phyloP scores from a whole-genome alignment of 1,139 yeast species.

The Pichia sp. region DNA sequence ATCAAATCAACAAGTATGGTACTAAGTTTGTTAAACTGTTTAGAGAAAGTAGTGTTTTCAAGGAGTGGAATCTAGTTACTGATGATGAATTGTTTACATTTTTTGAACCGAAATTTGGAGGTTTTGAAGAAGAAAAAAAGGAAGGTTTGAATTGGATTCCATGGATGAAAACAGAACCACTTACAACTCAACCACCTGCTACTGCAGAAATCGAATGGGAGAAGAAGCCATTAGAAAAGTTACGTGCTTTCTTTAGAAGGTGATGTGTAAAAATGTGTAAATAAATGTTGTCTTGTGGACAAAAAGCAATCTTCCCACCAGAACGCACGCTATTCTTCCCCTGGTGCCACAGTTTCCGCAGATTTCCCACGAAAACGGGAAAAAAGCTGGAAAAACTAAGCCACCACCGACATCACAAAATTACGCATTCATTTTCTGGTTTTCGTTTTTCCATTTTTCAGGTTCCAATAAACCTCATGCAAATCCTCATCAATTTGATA shows the following conservation, averaged over 20 bases:
- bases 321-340: no score
- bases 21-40: conserved; percentile 54
- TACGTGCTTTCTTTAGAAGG: background rate
- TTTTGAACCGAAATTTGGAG: conserved; percentile 65
- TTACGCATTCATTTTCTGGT: no score
- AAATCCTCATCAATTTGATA: background rate
- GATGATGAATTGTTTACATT: conserved; percentile 89
- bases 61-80: conserved; percentile 63
- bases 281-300: no score
- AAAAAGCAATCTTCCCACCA: no score
- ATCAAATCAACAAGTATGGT: conserved; percentile 48
- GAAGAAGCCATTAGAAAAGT: background rate
- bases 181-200: background rate
- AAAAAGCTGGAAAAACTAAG: background rate
- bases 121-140: conserved; percentile 1
- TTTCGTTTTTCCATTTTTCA: no score
- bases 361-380: background rate
- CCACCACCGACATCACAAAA: background rate
- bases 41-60: conserved; percentile 59
- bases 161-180: background rate
- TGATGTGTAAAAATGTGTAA: background rate
- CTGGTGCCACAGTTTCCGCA: background rate
- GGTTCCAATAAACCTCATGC: no score
- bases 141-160: conserved; percentile 1
- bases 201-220: background rate